Evolutionary conservation across 805 yeast genomes (phyloP).

Genomic region (Jamesozyma rosinii): DNA sequence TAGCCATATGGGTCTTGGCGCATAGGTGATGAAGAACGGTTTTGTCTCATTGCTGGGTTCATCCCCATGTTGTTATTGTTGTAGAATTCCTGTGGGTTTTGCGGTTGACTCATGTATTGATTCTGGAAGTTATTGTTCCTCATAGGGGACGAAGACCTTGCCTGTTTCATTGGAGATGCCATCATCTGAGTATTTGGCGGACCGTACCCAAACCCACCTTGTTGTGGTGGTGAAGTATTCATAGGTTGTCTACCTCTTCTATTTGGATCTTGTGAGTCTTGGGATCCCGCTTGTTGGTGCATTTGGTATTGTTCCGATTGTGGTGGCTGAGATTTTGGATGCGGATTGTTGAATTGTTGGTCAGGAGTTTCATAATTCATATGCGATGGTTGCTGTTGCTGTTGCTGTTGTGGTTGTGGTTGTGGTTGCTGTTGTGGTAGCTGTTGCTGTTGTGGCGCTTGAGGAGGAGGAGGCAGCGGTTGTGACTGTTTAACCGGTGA

Average conservation of each 20-base stretch:
- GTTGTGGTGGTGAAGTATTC: background rate
- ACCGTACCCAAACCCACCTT: background rate
- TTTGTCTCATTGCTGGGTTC: background rate
- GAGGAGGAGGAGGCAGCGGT: background rate
- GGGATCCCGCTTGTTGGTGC: background rate
- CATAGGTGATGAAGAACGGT: background rate
- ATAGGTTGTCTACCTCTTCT: background rate
- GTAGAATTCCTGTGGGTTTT: background rate
- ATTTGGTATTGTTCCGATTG: background rate
- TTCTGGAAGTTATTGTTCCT: background rate
- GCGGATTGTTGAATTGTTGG: background rate
- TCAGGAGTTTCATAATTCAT: background rate
- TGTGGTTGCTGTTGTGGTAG: background rate
- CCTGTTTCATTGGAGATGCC: slow-evolving; percentile 6
- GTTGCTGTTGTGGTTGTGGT: background rate
- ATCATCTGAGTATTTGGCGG: background rate
- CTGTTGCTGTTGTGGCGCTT: background rate
- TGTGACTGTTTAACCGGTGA: slow-evolving; percentile 1
- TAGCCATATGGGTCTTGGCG: slow-evolving; percentile 2
- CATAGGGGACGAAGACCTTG: slow-evolving; percentile 1
- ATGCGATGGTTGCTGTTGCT: background rate
- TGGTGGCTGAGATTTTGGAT: background rate
- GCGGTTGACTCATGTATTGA: background rate
- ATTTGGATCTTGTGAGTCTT: too few relatives aligned
- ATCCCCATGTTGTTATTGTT: background rate